A percentile compares a stretch with the other conserved stretches of the same genome.
Conservation (phyloP, 768 basidiomycete genomes). For the Calocybe cyanea region DNA sequence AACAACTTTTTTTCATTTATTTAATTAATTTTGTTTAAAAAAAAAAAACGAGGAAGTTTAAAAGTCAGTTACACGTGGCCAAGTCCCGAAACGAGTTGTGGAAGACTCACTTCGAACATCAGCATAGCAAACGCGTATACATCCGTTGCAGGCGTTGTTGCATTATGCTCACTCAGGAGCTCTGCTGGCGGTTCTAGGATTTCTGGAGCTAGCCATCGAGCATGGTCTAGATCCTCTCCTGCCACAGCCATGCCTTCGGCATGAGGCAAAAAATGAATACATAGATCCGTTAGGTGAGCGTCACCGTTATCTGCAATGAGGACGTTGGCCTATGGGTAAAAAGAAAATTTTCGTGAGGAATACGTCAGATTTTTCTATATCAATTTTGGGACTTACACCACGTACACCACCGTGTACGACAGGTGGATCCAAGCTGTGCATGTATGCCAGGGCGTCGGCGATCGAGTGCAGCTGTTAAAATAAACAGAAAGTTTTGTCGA, state of each 20-base stretch:
- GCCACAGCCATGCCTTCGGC: slow-evolving; percentile 3
- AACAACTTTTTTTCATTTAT: slow-evolving; percentile 1
- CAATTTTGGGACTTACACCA: slow-evolving; percentile 18
- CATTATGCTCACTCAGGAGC: neutral
- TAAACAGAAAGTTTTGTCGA: no score
- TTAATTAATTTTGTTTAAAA: neutral
- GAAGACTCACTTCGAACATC: slow-evolving; percentile 19
- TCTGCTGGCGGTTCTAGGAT: slow-evolving; percentile 10
- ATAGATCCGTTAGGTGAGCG: slow-evolving; percentile 21
- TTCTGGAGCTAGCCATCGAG: slow-evolving; percentile 25
- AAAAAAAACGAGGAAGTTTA: neutral
- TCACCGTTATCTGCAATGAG: slow-evolving; percentile 16
- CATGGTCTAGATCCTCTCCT: slow-evolving; percentile 2
- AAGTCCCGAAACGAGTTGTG: no score
- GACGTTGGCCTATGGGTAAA: slow-evolving; percentile 20
- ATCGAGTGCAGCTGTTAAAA: slow-evolving; percentile 17
- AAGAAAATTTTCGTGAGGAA: no score
- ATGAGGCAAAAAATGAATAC: slow-evolving; percentile 12
- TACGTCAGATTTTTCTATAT: no score
- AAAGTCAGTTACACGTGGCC: no score
- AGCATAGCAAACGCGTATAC: slow-evolving; percentile 25
- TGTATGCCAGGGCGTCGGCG: slow-evolving; percentile 20
- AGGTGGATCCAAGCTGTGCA: slow-evolving; percentile 22
- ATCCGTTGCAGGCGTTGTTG: slow-evolving; percentile 13
- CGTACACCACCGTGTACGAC: slow-evolving; percentile 24